Base-by-base conservation (phyloP, 2,329 filamentous ascomycete species). In the Huntiella bhutanensis region DNA sequence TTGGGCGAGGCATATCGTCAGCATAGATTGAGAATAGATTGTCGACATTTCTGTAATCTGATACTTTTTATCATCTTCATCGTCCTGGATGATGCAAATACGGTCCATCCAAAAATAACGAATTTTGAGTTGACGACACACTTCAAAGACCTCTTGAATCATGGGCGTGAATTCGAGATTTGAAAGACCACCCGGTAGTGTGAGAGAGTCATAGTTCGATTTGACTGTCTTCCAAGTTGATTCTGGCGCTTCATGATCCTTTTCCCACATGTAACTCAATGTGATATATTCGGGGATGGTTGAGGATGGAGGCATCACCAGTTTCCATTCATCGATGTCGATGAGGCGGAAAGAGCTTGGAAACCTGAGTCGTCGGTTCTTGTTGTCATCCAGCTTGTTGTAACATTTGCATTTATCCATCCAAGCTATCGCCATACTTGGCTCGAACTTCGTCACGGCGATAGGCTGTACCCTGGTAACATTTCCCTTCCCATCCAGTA, bases 251-350 rank as follows among this genome's bases (percentile, higher is more conserved):
- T 40, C n/a, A 3, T 13, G 16, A 19, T 11, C n/a, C 8, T n/a
- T n/a, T 41, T 41, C 39, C 39, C 39, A 41, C 12, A 41, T 22
- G 13, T 41, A 41, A 28, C 39, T 41, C 10, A 32, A n/a, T 5
- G 39, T 13, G 12, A 22, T 12, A 41, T 41, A 41, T n/a, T 13
- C 17, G 4, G 17, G 17, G 4, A 19, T 4, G 17, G 17, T 4
- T 4, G 17, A 19, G 17, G 17, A 19, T 4, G 17, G 17, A 19
- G 17, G 17, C 17, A 19, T 3, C 17, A 19, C 17, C 17, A 19
- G 5, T 19, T 19, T 19, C 4, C 17, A 4, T 19, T 19, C 17
- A 5, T 19, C 17, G 17, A 19, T 4, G 4, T 19, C 17, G 5
- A 19, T 19, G 17, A 19, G 17, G 5, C 17, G 17, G 17, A 19